Conservation (phyloP, 75 land plant genomes). For the Pseudotsuga menziesii region DNA sequence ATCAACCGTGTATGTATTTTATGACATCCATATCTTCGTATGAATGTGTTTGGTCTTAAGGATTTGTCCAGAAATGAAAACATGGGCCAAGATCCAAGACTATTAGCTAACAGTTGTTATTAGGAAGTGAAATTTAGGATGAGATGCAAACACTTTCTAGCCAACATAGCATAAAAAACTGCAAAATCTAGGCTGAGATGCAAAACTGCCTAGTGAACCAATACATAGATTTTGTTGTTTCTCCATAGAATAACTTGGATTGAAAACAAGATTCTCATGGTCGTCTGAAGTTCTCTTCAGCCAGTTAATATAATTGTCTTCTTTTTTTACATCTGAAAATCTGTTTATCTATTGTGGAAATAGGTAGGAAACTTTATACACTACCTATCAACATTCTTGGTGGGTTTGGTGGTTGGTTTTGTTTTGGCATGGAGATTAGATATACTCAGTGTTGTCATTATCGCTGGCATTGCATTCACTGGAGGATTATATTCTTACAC, state of each 20-base stretch:
- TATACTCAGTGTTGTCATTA: conserved; percentile 79
- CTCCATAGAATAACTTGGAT: no score
- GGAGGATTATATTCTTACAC: conserved; percentile 90
- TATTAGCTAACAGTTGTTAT: not conserved
- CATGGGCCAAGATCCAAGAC: not conserved
- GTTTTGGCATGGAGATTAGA: conserved; percentile 92
- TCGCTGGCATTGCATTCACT: conserved; percentile 87
- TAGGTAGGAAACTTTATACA: no score
- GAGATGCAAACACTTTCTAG: no score
- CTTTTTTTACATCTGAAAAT: not conserved
- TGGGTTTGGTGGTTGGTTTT: no score
- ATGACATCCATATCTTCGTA: not conserved
- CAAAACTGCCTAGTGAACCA: no score
- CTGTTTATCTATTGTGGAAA: no score
- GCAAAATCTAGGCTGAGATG: no score
- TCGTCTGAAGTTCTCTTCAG: not conserved
- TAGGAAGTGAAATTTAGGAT: not conserved
- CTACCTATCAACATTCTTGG: no score
- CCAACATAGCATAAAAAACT: no score
- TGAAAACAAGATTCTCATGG: not conserved
- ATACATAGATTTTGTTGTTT: no score
- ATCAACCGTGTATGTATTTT: not conserved
- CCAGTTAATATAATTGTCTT: no score
- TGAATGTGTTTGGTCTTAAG: not conserved
- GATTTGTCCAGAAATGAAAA: not conserved